These are phyloP conservation scores for Xanthoparmelia taractica DNA, from an alignment of 495 filamentous ascomycete genomes.

Conservation along the genomic window DNA sequence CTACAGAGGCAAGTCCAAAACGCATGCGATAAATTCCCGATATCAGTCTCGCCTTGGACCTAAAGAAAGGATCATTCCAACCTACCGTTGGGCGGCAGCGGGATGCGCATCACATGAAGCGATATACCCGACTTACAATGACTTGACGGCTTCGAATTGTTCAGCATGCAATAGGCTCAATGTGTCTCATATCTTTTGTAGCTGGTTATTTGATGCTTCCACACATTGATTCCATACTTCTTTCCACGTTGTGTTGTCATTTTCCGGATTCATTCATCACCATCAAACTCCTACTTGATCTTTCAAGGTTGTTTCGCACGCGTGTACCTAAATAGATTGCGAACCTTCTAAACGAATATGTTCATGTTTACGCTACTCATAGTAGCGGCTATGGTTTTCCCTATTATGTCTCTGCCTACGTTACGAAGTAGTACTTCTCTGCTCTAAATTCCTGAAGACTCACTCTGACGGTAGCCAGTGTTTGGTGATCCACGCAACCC, in stretches of 20 bases:
- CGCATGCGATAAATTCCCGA: not conserved
- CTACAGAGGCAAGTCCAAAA: not conserved
- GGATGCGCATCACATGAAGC: not conserved
- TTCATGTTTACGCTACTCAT: not conserved
- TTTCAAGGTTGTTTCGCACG: not conserved
- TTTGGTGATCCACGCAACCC: not conserved
- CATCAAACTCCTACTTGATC: not conserved
- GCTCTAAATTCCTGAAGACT: not conserved
- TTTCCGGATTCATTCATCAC: not conserved
- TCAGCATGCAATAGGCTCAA: constrained; percentile 1
- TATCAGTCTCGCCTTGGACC: too few relatives aligned
- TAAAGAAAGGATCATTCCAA: not conserved
- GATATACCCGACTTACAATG: not conserved
- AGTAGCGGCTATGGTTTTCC: not conserved
- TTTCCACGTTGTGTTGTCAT: not conserved
- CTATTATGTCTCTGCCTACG: not conserved
- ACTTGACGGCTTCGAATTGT: not conserved
- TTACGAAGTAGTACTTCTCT: not conserved
- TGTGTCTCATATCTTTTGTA: not conserved
- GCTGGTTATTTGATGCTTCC: not conserved
- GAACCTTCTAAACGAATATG: not conserved
- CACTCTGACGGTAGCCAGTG: not conserved
- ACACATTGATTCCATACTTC: not conserved
- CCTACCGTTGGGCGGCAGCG: not conserved
- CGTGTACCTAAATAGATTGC: too few relatives aligned